Conservation (phyloP, 2,329 filamentous ascomycete genomes). For the Hypoxylon sp. region DNA sequence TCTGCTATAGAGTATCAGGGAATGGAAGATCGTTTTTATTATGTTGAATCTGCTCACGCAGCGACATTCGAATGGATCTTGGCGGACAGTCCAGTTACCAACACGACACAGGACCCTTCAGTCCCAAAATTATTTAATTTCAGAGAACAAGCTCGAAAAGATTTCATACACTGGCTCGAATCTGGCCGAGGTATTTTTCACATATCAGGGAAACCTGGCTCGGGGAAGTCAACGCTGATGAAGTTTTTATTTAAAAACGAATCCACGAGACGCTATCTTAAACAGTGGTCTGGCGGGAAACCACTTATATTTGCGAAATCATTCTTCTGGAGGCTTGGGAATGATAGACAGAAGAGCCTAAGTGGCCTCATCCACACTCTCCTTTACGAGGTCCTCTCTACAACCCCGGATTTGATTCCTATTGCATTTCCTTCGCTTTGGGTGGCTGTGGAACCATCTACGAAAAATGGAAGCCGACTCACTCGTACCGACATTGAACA, state of each 20-base stretch:
- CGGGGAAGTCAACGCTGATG: constrained; percentile 52
- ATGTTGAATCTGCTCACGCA: constrained; percentile 31
- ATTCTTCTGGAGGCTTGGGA: constrained; percentile 50
- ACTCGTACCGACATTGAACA: constrained; percentile 14
- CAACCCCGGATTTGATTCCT: constrained; percentile 24
- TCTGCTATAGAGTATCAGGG: constrained; percentile 12
- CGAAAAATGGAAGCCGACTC: neutral
- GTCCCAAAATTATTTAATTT: neutral
- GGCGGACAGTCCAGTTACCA: neutral
- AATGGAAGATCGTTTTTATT: constrained; percentile 34
- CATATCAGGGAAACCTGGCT: constrained; percentile 50
- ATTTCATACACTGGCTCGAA: constrained; percentile 38
- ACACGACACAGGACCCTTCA: neutral
- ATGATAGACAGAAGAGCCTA: constrained; percentile 41
- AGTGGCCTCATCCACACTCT: constrained; percentile 43
- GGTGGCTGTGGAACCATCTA: neutral
- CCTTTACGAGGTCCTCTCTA: constrained; percentile 41
- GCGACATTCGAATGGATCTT: constrained; percentile 35
- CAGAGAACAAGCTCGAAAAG: constrained; percentile 10
- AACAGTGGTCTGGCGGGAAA: constrained; percentile 34
- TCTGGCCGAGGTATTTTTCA: constrained; percentile 39
- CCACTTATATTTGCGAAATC: constrained; percentile 32
- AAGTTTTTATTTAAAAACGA: constrained; percentile 43
- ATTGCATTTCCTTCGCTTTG: constrained; percentile 38
- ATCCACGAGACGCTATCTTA: constrained; percentile 25